Percentiles rank a stretch among this genome's conserved stretches.
phyloP scores from a whole-genome alignment of 1,284 basidiomycete species.

The Wallemia ichthyophaga region DNA sequence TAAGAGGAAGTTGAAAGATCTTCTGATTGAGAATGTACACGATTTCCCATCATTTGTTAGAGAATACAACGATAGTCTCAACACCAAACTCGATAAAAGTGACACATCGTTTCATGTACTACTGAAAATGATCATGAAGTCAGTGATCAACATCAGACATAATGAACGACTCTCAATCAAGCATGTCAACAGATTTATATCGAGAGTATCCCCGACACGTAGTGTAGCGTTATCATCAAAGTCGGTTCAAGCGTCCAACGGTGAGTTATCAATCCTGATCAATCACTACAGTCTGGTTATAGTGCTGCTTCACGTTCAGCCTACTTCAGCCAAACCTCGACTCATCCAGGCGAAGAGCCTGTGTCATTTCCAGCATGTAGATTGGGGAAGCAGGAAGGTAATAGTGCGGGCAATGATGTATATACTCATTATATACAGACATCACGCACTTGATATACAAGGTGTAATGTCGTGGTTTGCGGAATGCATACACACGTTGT shows the following conservation, averaged over 20 bases:
- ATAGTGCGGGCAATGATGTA: conserved; percentile 51
- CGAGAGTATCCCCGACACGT: conserved; percentile 45
- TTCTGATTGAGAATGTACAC: conserved; percentile 32
- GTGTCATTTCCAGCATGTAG: conserved; percentile 33
- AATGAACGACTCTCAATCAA: conserved; percentile 18
- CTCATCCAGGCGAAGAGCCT: conserved; percentile 32
- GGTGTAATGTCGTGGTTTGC: conserved; percentile 35
- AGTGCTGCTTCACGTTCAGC: conserved; percentile 42
- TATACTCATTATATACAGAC: conserved; percentile 33
- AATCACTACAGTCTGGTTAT: conserved; percentile 58
- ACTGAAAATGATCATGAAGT: conserved; percentile 38
- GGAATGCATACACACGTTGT: conserved; percentile 28
- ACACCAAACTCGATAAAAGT: conserved; percentile 22
- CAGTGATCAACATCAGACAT: conserved; percentile 17
- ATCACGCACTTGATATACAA: conserved; percentile 26
- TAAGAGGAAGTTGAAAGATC: conserved; percentile 43
- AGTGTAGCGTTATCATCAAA: conserved; percentile 31
- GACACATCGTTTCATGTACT: conserved; percentile 56
- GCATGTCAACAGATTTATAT: conserved; percentile 38
- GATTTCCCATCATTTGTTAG: conserved; percentile 54
- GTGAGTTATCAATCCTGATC: conserved; percentile 46
- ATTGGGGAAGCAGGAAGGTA: conserved; percentile 35
- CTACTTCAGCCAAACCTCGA: conserved; percentile 22
- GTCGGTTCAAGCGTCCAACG: conserved; percentile 20
- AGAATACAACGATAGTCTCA: conserved; percentile 25